Evolutionary conservation across 345 rosid species (phyloP).

Genomic region (Gossypium longicalyx): DNA sequence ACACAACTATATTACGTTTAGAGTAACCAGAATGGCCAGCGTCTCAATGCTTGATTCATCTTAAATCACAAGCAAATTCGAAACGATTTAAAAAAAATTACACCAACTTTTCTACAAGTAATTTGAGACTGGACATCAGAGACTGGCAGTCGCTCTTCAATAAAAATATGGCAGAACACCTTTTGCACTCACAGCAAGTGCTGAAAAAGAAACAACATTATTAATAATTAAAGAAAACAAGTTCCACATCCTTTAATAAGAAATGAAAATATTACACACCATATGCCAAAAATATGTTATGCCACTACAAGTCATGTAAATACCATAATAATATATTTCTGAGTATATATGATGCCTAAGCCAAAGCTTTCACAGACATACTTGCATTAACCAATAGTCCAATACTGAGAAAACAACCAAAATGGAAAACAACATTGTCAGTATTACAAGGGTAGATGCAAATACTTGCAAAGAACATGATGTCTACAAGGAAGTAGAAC

Average conservation of each 20-base stretch:
- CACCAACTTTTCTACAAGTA: not conserved
- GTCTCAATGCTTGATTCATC: slow-evolving; percentile 36
- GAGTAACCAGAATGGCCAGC: slow-evolving; percentile 10
- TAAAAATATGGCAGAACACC: slow-evolving; percentile 70
- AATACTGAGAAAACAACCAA: not conserved
- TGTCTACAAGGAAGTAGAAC: slow-evolving; percentile 87
- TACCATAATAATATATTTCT: not conserved
- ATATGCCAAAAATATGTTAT: not conserved
- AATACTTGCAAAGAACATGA: slow-evolving; percentile 75
- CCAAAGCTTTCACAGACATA: not conserved
- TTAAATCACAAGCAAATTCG: slow-evolving; percentile 37
- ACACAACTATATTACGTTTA: not conserved
- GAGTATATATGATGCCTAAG: not conserved
- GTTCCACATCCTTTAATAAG: not conserved
- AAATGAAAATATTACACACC: not conserved
- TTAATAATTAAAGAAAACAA: not conserved
- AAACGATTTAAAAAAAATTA: slow-evolving; percentile 10
- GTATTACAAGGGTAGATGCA: not conserved
- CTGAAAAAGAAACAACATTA: slow-evolving; percentile 29
- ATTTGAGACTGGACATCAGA: slow-evolving; percentile 49
- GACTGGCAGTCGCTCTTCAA: slow-evolving; percentile 62
- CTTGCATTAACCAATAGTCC: not conserved
- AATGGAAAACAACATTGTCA: not conserved
- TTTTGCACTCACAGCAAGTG: slow-evolving; percentile 77
- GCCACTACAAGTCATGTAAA: not conserved